These are phyloP conservation scores for Colletotrichum sp. DNA, from an alignment of 2,329 filamentous ascomycete genomes.

Conservation along the genomic window DNA sequence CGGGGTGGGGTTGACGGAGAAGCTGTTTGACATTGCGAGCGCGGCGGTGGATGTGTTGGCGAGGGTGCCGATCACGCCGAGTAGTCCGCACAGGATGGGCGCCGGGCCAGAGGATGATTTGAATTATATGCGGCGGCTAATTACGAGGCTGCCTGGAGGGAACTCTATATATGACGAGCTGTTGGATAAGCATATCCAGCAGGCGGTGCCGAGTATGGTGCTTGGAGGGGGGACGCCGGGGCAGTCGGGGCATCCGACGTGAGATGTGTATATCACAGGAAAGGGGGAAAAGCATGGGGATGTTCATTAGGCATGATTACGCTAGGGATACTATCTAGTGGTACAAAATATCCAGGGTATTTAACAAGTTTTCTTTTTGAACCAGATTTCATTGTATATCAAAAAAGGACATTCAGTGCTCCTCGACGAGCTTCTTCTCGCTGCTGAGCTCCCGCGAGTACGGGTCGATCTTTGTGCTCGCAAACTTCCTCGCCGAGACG, in stretches of 20 bases:
- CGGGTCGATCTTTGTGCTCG: constrained; percentile 41
- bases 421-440: constrained; percentile 15
- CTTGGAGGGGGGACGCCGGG: background rate
- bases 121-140: constrained; percentile 40
- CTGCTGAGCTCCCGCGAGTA: constrained; percentile 28
- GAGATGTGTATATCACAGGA: background rate
- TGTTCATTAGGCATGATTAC: constrained; percentile 9
- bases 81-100: constrained; percentile 28
- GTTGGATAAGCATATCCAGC: constrained; percentile 44
- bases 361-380: background rate
- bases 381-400: background rate
- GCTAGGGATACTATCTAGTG: constrained; percentile 2
- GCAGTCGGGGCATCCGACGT: background rate
- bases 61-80: constrained; percentile 38
- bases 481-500: constrained; percentile 45
- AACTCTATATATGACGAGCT: constrained; percentile 41
- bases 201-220: constrained; percentile 33
- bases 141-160: constrained; percentile 42
- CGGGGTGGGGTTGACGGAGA: constrained; percentile 51
- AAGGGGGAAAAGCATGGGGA: background rate
- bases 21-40: constrained; percentile 50
- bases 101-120: constrained; percentile 41
- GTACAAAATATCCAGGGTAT: constrained; percentile 1
- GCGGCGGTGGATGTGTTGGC: constrained; percentile 50
- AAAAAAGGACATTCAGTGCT: background rate